These are phyloP conservation scores for Tetraselmis chui DNA, from an alignment of 139 green algal species.

Conservation along the genomic window DNA sequence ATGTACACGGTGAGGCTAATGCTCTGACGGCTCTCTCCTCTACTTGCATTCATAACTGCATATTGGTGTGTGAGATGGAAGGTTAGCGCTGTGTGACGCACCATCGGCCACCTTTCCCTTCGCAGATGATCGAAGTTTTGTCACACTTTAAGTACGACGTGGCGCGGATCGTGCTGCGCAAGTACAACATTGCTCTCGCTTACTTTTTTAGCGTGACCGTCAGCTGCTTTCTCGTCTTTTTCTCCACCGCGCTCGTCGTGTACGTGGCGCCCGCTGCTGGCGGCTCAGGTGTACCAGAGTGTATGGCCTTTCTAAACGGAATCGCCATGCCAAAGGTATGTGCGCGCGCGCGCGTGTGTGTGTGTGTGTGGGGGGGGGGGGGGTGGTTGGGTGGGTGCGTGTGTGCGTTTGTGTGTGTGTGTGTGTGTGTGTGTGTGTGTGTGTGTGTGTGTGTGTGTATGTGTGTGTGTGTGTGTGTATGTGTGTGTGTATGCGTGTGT, in stretches of 20 bases:
- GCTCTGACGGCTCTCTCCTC: neutral
- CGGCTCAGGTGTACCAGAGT: slow-evolving; percentile 65
- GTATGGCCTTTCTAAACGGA: slow-evolving; percentile 88
- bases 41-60: too few species aligned
- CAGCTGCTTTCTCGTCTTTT: slow-evolving; percentile 51
- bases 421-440: too few species aligned
- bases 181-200: slow-evolving; percentile 43
- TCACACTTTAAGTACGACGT: slow-evolving; percentile 59
- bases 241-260: slow-evolving; percentile 61
- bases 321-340: slow-evolving; percentile 21
- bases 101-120: neutral
- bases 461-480: too few species aligned
- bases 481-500: too few species aligned
- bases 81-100: neutral
- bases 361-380: too few species aligned
- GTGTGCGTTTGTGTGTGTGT: too few species aligned
- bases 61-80: too few species aligned
- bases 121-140: slow-evolving; percentile 51
- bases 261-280: slow-evolving; percentile 57
- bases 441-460: too few species aligned
- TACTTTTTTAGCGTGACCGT: slow-evolving; percentile 77
- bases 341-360: too few species aligned
- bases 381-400: too few species aligned
- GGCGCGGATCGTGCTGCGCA: slow-evolving; percentile 40
- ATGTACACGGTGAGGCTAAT: slow-evolving; percentile 44